Base-by-base conservation (phyloP, 2,329 filamentous ascomycete genomes). In the Colletotrichum falcatum region DNA sequence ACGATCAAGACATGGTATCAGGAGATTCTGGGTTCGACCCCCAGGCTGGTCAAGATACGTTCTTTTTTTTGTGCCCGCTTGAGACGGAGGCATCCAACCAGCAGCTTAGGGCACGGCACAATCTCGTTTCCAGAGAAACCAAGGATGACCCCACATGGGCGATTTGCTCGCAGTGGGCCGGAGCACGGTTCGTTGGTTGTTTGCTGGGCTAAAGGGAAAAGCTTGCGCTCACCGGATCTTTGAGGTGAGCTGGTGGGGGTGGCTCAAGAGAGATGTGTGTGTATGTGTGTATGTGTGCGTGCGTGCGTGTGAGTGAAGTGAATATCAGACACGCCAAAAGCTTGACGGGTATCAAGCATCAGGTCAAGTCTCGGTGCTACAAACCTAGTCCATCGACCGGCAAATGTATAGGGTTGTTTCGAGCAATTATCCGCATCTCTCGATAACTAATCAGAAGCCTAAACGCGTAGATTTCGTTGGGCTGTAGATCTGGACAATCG, bases 1-100 rank as follows among this genome's bases (percentile, higher is more conserved):
- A 81, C 80, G 79, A 81, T 48, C 39, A 5, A 5, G 37, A n/a
- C 5, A n/a, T 46, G 61, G 37, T 26, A 71, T 71, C 64, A 71
- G 68, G 64, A 71, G 68, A 71, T 71, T 71, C 68, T 71, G 68
- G 68, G 68, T 71, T 71, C 64, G 64, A 71, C 68, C 68, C 68
- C 68, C 68, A 71, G 68, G 68, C 68, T 71, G 68, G 68, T 71
- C 68, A 71, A 20, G 0, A 12, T 54, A 6, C 0, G 49, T 33
- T 33, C 7, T 33, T 33, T n/a, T 18, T 49, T 67, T 67, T 62
- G 51, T 23, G n/a, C 23, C 3, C 5, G 39, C 14, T 5, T 7
- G 1, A 20, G 16, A 20, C 8, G 18, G 35, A 1, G 11, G 26
- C 35, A n/a, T n/a, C 2, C 7, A 33, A 4, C 3, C 30, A 33